Evolutionary conservation across 2,329 filamentous ascomycete species (phyloP).

Genomic region (Amesomyces nigricolor): DNA sequence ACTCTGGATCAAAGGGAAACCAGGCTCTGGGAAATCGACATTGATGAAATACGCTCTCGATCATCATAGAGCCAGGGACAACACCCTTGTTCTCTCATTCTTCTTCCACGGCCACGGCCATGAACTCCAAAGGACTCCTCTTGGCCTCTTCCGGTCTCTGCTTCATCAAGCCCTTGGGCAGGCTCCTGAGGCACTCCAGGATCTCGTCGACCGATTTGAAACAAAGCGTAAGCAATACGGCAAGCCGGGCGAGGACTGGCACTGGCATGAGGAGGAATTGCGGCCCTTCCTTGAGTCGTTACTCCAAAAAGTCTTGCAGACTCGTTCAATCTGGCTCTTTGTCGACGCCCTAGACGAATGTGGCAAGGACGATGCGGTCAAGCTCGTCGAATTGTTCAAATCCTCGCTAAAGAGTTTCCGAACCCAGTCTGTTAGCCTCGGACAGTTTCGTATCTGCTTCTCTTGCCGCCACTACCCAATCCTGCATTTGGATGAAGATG

Average conservation of each 20-base stretch:
- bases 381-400: constrained; percentile 23
- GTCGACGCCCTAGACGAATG: constrained; percentile 35
- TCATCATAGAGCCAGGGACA: background rate
- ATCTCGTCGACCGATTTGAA: constrained; percentile 23
- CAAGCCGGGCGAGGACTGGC: constrained; percentile 23
- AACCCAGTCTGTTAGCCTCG: background rate
- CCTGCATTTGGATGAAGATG: constrained; percentile 19
- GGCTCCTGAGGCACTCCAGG: constrained; percentile 18
- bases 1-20: constrained; percentile 37
- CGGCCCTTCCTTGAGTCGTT: constrained; percentile 19
- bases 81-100: constrained; percentile 28
- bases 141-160: constrained; percentile 35
- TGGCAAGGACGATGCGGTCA: constrained; percentile 25
- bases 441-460: constrained; percentile 29
- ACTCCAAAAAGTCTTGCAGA: constrained; percentile 23
- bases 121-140: constrained; percentile 29
- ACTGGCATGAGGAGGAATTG: constrained; percentile 28
- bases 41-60: constrained; percentile 33
- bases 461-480: constrained; percentile 32
- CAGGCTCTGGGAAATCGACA: constrained; percentile 38
- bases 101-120: constrained; percentile 35
- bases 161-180: constrained; percentile 32
- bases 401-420: constrained; percentile 22
- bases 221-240: constrained; percentile 10
- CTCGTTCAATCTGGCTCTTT: constrained; percentile 27